These are phyloP conservation scores for Juncus effusus DNA, from an alignment of 176 grass and related monocot species.

Conservation along the genomic window DNA sequence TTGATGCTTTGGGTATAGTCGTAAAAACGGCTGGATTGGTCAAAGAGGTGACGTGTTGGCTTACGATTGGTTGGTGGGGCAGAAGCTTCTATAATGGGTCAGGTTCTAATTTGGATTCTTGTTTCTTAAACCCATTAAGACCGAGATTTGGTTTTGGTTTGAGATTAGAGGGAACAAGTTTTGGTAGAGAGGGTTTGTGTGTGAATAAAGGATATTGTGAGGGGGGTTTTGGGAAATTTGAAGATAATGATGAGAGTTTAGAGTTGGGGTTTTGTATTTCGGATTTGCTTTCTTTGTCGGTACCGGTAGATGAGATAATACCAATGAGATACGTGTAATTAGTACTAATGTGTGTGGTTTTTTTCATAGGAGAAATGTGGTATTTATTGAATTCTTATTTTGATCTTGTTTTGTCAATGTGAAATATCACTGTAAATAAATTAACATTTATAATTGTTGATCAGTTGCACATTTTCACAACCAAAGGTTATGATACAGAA, in stretches of 20 bases:
- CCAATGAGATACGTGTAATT: slow-evolving; percentile 33
- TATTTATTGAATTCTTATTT: not conserved
- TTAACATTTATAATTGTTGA: not conserved
- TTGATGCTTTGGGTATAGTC: slow-evolving; percentile 66
- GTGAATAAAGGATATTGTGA: not conserved
- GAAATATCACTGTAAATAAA: not conserved
- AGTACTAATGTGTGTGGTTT: not conserved
- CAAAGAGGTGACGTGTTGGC: slow-evolving; percentile 49
- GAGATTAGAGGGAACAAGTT: slow-evolving; percentile 15
- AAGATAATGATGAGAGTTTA: slow-evolving; percentile 9
- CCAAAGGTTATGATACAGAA: slow-evolving; percentile 6
- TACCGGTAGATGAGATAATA: slow-evolving; percentile 38
- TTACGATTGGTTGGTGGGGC: slow-evolving; percentile 33
- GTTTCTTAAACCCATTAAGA: not conserved
- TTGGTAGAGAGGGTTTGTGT: not conserved
- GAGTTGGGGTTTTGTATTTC: slow-evolving; percentile 12
- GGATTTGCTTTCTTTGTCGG: slow-evolving; percentile 50
- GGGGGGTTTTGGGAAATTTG: not conserved
- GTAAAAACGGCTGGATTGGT: slow-evolving; percentile 59
- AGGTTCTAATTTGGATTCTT: not conserved
- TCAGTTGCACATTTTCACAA: slow-evolving; percentile 7
- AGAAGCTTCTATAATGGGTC: not conserved
- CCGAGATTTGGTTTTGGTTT: slow-evolving; percentile 12
- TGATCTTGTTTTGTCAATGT: no score
- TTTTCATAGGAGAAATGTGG: not conserved